phyloP scores from a whole-genome alignment of 768 basidiomycete species.

The Agaricus subrufescens region DNA sequence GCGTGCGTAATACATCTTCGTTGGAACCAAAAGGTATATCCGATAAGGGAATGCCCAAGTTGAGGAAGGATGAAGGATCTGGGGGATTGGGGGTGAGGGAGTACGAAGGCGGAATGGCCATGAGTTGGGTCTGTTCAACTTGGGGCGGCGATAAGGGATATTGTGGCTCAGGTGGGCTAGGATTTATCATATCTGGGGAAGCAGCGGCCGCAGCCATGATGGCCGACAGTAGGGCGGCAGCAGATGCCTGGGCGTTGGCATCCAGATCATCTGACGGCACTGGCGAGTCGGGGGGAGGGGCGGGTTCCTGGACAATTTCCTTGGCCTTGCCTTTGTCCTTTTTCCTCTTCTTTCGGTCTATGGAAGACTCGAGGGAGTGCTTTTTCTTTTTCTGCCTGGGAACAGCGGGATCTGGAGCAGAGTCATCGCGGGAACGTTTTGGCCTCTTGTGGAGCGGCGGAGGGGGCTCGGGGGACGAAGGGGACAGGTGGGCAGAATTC shows the following conservation, averaged over 20 bases:
- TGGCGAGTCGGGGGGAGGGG: constrained; percentile 4
- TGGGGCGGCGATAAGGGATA: constrained; percentile 1
- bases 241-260: constrained; percentile 40
- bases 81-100: constrained; percentile 14
- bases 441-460: not conserved
- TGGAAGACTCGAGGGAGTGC: constrained; percentile 1
- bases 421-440: no score
- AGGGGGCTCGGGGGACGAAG: constrained; percentile 14
- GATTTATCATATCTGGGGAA: constrained; percentile 18
- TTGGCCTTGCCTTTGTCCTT: constrained; percentile 30
- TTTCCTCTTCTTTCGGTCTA: constrained; percentile 23
- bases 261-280: constrained; percentile 24
- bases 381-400: constrained; percentile 34
- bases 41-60: constrained; percentile 22
- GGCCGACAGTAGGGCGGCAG: constrained; percentile 57
- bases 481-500: constrained; percentile 20
- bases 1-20: constrained; percentile 68
- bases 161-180: not conserved
- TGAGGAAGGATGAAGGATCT: constrained; percentile 10
- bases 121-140: constrained; percentile 17
- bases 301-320: constrained; percentile 12
- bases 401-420: constrained; percentile 3
- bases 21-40: constrained; percentile 49
- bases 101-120: constrained; percentile 22
- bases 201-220: constrained; percentile 64